phyloP scores from a whole-genome alignment of 2,329 filamentous ascomycete genomes.

The Pseudogymnoascus sp. region DNA sequence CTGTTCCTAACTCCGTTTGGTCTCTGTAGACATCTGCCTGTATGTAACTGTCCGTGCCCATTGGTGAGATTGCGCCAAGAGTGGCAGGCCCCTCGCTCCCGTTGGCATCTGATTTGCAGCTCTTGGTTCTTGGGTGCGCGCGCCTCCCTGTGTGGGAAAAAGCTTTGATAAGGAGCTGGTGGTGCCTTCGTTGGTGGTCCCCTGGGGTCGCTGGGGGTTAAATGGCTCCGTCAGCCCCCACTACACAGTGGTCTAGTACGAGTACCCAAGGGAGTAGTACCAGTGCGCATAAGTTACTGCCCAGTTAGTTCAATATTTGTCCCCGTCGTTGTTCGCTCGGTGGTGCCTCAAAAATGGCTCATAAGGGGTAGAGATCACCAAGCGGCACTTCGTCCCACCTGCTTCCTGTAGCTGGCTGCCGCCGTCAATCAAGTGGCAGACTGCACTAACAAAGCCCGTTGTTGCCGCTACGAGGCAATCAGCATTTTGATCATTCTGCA shows the following conservation, averaged over 20 bases:
- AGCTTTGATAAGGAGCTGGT: not conserved
- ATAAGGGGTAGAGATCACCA: not conserved
- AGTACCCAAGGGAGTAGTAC: not conserved
- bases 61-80: slow-evolving; percentile 7
- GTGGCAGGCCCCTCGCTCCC: slow-evolving; percentile 1
- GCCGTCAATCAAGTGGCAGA: slow-evolving; percentile 5
- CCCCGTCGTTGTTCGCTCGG: not conserved
- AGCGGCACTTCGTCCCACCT: not conserved
- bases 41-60: slow-evolving; percentile 7
- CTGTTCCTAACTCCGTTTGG: slow-evolving; percentile 4
- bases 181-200: not conserved
- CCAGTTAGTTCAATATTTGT: not conserved
- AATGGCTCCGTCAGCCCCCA: not conserved
- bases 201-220: not conserved
- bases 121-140: not conserved
- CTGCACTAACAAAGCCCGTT: not conserved
- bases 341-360: not conserved
- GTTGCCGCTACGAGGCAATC: not conserved
- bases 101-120: slow-evolving; percentile 6
- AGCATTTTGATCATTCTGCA: not conserved
- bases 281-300: not conserved
- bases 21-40: not conserved
- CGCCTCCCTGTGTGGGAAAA: not conserved
- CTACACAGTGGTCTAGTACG: not conserved
- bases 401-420: not conserved